Percentiles rank a stretch among this genome's conserved stretches.
Conservation (phyloP, 106 monocot species). For the Narthecium ossifragum region DNA sequence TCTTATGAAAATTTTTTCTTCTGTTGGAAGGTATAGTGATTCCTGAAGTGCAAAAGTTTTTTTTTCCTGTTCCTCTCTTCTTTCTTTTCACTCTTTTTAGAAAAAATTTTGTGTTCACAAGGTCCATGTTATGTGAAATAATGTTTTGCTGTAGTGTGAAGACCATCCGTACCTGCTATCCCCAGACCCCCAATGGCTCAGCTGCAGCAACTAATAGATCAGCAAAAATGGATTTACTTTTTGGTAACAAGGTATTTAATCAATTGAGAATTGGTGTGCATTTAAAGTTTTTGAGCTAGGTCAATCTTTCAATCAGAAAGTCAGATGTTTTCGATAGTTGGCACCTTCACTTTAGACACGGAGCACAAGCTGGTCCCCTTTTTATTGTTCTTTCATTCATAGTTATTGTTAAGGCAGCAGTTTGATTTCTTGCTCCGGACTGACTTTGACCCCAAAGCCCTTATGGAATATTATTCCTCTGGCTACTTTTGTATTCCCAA, state of each 20-base stretch:
- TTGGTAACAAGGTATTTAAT: constrained; percentile 69
- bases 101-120: neutral
- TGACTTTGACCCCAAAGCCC: too few species aligned
- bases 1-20: constrained; percentile 88
- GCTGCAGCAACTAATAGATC: constrained; percentile 57
- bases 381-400: neutral
- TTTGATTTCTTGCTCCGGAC: too few species aligned
- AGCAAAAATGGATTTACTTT: constrained; percentile 83
- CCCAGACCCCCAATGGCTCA: constrained; percentile 71
- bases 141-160: constrained; percentile 62
- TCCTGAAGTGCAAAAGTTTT: neutral
- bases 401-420: neutral
- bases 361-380: neutral
- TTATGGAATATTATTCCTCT: too few species aligned
- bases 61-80: neutral
- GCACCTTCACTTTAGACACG: neutral
- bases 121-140: neutral
- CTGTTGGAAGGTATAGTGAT: constrained; percentile 61
- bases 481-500: too few species aligned
- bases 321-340: neutral
- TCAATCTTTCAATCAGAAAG: neutral
- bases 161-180: constrained; percentile 98
- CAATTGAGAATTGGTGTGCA: neutral
- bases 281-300: neutral
- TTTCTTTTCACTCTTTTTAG: too few species aligned